Percentiles rank a stretch among this genome's conserved stretches.
Evolutionary conservation across 1,284 basidiomycete species (phyloP).

Genomic region (Violaceomyces palustris): DNA sequence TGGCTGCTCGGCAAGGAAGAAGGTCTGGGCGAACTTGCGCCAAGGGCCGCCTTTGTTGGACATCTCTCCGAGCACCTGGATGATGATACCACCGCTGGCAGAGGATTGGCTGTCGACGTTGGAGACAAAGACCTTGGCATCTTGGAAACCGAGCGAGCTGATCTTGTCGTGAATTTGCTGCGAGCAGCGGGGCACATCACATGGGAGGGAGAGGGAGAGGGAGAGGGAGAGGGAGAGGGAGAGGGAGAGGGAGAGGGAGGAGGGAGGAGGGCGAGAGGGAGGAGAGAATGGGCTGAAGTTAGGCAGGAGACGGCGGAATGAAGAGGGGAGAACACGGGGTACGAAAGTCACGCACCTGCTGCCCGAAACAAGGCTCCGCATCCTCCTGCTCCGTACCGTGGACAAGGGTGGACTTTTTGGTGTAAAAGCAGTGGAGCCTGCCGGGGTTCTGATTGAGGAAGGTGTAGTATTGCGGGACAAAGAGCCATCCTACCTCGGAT

Average conservation of each 20-base stretch:
- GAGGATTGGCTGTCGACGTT: slow-evolving; percentile 63
- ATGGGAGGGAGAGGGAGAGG: neutral
- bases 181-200: neutral
- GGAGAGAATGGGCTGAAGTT: too few relatives aligned
- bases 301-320: too few relatives aligned
- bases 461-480: slow-evolving; percentile 60
- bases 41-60: slow-evolving; percentile 75
- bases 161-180: slow-evolving; percentile 98
- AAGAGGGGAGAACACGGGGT: neutral
- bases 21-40: slow-evolving; percentile 98
- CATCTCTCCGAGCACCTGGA: slow-evolving; percentile 99
- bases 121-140: slow-evolving; percentile 92
- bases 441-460: slow-evolving; percentile 96
- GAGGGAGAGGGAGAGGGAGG: neutral
- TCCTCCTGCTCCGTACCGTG: slow-evolving; percentile 74
- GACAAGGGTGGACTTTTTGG: slow-evolving; percentile 84
- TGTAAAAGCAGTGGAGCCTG: slow-evolving; percentile 98
- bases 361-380: slow-evolving; percentile 76
- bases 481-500: slow-evolving; percentile 53
- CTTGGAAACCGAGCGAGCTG: slow-evolving; percentile 82
- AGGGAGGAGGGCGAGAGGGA: slow-evolving; percentile 7
- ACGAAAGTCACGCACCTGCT: slow-evolving; percentile 61
- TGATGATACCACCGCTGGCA: slow-evolving; percentile 89
- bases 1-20: slow-evolving; percentile 98
- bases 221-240: slow-evolving; percentile 8